Evolutionary conservation across 228 moss, liverwort and hornwort species (phyloP).

Genomic region (Sphagnum magellanicum): DNA sequence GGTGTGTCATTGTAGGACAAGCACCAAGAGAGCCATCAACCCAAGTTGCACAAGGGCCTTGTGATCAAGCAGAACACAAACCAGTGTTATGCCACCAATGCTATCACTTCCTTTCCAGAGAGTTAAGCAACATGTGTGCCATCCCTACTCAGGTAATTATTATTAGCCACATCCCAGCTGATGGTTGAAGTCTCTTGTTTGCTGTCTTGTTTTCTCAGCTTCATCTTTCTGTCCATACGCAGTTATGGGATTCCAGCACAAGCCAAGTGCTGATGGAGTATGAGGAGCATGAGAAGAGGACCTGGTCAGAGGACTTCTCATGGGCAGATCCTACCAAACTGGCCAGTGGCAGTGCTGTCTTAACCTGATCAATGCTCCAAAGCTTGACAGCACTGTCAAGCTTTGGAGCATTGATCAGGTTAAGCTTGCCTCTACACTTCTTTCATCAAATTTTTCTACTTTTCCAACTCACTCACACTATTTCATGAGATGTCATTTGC

Average conservation of each 20-base stretch:
- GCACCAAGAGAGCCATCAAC: conserved; percentile 95
- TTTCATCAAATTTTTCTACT: too few relatives aligned
- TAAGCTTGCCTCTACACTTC: background rate
- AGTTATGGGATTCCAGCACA: conserved; percentile 90
- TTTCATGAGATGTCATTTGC: too few relatives aligned
- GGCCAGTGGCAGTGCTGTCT: conserved; percentile 79
- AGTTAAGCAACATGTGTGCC: conserved; percentile 57
- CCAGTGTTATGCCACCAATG: conserved; percentile 91
- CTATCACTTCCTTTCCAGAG: conserved; percentile 81
- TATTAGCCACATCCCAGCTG: too few relatives aligned
- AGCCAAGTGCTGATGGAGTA: conserved; percentile 67
- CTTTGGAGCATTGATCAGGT: conserved; percentile 96
- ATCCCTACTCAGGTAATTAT: conserved; percentile 72
- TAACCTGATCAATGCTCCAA: too few relatives aligned
- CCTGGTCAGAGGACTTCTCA: conserved; percentile 98
- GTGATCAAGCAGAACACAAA: conserved; percentile 95
- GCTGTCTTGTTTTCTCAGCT: too few relatives aligned
- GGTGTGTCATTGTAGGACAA: conserved; percentile 51
- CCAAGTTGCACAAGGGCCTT: conserved; percentile 81
- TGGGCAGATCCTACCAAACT: conserved; percentile 91
- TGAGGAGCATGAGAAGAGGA: conserved; percentile 89
- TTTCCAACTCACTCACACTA: too few relatives aligned
- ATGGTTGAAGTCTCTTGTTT: too few relatives aligned
- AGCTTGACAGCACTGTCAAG: conserved; percentile 70
- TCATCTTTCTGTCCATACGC: too few relatives aligned